Percentiles rank a stretch among this genome's conserved stretches.
Evolutionary conservation across 768 basidiomycete genomes (phyloP).

Genomic region (Psilocybe sp.): DNA sequence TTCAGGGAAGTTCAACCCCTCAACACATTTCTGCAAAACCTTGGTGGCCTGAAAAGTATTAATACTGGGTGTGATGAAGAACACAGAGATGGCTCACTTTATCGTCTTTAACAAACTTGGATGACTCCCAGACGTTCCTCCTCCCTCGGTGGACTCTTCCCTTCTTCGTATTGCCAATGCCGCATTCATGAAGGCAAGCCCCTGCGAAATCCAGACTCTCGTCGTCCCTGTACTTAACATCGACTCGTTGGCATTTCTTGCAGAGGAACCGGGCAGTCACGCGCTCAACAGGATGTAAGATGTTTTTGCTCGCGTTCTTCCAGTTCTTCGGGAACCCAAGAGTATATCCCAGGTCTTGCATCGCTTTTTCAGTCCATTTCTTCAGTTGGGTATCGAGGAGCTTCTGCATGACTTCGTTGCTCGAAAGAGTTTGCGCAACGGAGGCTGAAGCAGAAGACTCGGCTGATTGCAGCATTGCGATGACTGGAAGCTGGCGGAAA

Average conservation of each 20-base stretch:
- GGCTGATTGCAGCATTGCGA: slow-evolving; percentile 32
- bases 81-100: slow-evolving; percentile 35
- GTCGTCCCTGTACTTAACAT: slow-evolving; percentile 29
- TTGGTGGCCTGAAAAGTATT: slow-evolving; percentile 41
- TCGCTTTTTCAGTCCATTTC: slow-evolving; percentile 47
- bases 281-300: slow-evolving; percentile 55
- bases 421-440: slow-evolving; percentile 22
- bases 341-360: slow-evolving; percentile 36
- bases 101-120: slow-evolving; percentile 55
- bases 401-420: slow-evolving; percentile 19
- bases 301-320: slow-evolving; percentile 43
- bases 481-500: slow-evolving; percentile 49
- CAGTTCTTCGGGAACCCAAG: slow-evolving; percentile 50
- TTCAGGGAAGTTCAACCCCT: slow-evolving; percentile 24
- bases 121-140: slow-evolving; percentile 41
- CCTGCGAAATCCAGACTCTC: slow-evolving; percentile 54
- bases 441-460: slow-evolving; percentile 10
- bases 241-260: slow-evolving; percentile 41
- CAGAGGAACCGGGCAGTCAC: slow-evolving; percentile 61
- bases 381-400: slow-evolving; percentile 34
- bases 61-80: not conserved
- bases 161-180: slow-evolving; percentile 21
- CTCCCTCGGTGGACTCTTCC: slow-evolving; percentile 20
- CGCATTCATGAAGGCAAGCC: slow-evolving; percentile 62
- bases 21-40: slow-evolving; percentile 36